Percentiles rank a stretch among this genome's conserved stretches.
phyloP scores from a whole-genome alignment of 306 rosid species.

The Sophora flavescens region DNA sequence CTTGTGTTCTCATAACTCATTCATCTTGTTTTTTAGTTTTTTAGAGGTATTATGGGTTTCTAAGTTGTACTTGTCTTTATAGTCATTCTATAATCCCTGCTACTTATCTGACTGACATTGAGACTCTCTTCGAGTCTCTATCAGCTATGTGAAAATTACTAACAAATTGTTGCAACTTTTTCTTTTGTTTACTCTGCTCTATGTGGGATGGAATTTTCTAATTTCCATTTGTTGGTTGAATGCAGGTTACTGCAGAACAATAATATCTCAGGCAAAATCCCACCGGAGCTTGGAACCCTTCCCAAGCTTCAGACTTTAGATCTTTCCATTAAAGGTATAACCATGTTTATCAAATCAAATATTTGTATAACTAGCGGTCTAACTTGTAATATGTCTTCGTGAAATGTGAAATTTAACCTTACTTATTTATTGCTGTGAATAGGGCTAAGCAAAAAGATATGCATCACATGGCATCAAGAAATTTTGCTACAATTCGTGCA shows the following conservation, averaged over 20 bases:
- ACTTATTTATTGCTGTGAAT: too few relatives aligned
- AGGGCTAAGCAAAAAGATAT: too few relatives aligned
- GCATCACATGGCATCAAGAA: too few relatives aligned
- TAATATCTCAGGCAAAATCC: slow-evolving; percentile 83
- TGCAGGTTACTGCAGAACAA: slow-evolving; percentile 87
- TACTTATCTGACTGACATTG: slow-evolving; percentile 3
- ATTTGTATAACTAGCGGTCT: too few relatives aligned
- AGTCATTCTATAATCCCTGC: neutral
- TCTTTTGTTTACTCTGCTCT: neutral
- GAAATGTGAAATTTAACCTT: too few relatives aligned
- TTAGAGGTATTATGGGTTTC: neutral
- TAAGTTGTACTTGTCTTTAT: slow-evolving; percentile 9
- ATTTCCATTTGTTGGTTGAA: slow-evolving; percentile 28
- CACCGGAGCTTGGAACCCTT: slow-evolving; percentile 76
- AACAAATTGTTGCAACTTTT: neutral
- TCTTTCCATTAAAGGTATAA: too few relatives aligned
- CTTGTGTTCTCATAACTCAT: too few relatives aligned
- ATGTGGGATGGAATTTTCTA: slow-evolving; percentile 30
- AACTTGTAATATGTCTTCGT: too few relatives aligned
- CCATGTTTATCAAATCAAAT: too few relatives aligned
- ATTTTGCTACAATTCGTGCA: too few relatives aligned
- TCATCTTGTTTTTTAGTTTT: neutral
- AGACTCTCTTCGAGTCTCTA: slow-evolving; percentile 12
- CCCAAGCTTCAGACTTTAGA: slow-evolving; percentile 84
- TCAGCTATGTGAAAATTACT: slow-evolving; percentile 20